Conservation (phyloP, 2,329 filamentous ascomycete genomes). For the Arthrinium puccinioides region DNA sequence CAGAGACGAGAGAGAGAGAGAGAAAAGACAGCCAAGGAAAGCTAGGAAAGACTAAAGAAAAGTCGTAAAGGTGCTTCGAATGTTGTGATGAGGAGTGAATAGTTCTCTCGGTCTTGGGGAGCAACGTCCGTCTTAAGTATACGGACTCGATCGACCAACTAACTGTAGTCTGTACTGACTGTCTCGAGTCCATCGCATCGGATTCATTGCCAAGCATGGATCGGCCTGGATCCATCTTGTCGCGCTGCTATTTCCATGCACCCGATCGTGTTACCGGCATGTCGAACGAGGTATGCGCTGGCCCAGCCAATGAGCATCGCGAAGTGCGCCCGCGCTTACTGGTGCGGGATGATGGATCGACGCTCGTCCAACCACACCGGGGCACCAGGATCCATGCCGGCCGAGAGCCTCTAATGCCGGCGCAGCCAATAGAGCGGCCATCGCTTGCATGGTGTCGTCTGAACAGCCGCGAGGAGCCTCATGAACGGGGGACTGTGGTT, state of each 20-base stretch:
- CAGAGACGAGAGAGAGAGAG: slow-evolving; percentile 12
- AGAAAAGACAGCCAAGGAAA: slow-evolving; percentile 15
- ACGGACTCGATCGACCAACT: slow-evolving; percentile 10
- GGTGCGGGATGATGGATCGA: not conserved
- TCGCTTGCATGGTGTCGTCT: slow-evolving; percentile 10
- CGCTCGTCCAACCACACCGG: no score
- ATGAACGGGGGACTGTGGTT: slow-evolving; percentile 18
- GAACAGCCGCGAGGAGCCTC: slow-evolving; percentile 9
- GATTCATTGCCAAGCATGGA: not conserved
- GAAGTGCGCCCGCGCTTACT: not conserved
- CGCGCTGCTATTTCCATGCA: slow-evolving; percentile 8
- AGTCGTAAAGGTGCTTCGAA: slow-evolving; percentile 10
- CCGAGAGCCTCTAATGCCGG: slow-evolving; percentile 2
- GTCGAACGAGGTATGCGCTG: not conserved
- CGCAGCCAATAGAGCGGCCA: slow-evolving; percentile 4
- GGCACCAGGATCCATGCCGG: no score
- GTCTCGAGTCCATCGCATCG: not conserved
- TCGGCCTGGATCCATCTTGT: not conserved
- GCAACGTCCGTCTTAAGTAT: no score
- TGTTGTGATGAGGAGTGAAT: slow-evolving; percentile 13
- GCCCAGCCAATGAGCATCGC: not conserved
- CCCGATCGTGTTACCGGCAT: slow-evolving; percentile 1
- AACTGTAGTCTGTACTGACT: not conserved
- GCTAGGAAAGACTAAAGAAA: slow-evolving; percentile 22
- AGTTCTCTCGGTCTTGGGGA: no score